Base-by-base conservation (phyloP, 2,329 filamentous ascomycete species). In the Orbilia quercus region DNA sequence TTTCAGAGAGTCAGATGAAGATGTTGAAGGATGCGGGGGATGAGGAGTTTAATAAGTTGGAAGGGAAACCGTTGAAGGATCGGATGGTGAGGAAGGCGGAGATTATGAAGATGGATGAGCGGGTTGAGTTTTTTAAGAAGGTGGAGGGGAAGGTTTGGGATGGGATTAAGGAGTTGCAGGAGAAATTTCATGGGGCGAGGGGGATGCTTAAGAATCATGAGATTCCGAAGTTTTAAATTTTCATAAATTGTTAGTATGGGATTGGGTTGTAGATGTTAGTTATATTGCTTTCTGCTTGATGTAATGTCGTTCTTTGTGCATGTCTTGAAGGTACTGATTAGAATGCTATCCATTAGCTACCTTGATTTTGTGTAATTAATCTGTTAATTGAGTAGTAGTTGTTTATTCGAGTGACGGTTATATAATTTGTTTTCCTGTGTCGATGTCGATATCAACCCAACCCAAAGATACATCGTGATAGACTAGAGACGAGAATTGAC, bases 71-170 rank as follows among this genome's bases (percentile, higher is more conserved):
- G 1, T 40, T 62, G 28, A 62, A 62, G 31, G 58, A 62, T n/a
- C 25, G 18, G 11, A 20, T 62, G 44, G 31, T 62, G n/a, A 25
- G 44, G 20, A 20, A 51, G 20, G 28, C 44, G 20, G 28, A 50
- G 20, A n/a, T 62, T 25, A 34, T 62, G 45, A 42, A 50, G 31
- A 45, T 45, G 42, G 36, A 18, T 1, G 44, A 34, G 16, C 23
- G 40, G 14, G 44, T 42, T 16, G 12, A 51, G 16, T 62, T 62
- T 38, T 62, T 62, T 31, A 25, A 25, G 14, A 50, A 22, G 7
- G 58, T 62, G 16, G 16, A 44, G 16, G 44, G 51, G 45, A 44
- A 23, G 22, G 25, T 62, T 22, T 62, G 44, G 22, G 58, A 62
- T 51, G 58, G 34, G 34, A 16, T 62, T 5, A 42, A 23, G 7